phyloP scores from a whole-genome alignment of 2,329 filamentous ascomycete genomes.

The Monosporascus sp. region DNA sequence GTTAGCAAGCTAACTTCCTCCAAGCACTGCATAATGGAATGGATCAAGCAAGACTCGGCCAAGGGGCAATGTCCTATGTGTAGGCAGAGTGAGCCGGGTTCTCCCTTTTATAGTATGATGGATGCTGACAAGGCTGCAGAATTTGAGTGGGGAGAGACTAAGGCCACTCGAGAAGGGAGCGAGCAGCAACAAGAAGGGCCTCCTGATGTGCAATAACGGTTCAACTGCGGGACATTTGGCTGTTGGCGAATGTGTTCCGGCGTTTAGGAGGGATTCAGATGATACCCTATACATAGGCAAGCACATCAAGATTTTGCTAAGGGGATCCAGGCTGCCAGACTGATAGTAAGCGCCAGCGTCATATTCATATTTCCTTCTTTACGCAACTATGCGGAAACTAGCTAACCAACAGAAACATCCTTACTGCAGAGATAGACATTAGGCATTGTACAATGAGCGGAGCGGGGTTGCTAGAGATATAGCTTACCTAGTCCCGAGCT shows the following conservation, averaged over 20 bases:
- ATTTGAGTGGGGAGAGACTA: slow-evolving; percentile 23
- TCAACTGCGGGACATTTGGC: neutral
- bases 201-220: neutral
- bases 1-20: slow-evolving; percentile 10
- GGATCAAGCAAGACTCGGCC: slow-evolving; percentile 91
- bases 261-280: neutral
- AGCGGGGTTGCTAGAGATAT: no score
- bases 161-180: slow-evolving; percentile 3
- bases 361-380: neutral
- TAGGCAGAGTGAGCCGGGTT: slow-evolving; percentile 65
- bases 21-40: slow-evolving; percentile 91
- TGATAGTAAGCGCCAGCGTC: neutral
- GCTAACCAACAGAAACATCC: no score
- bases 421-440: no score
- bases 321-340: neutral
- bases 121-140: slow-evolving; percentile 2
- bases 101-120: neutral
- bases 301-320: no score
- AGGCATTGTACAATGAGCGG: no score
- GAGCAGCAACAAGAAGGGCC: slow-evolving; percentile 2
- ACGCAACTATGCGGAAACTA: neutral
- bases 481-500: no score
- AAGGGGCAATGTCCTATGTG: slow-evolving; percentile 98
- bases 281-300: neutral
- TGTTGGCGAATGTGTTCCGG: neutral